phyloP scores from a whole-genome alignment of 495 filamentous ascomycete species.

The Penicillium herquei region DNA sequence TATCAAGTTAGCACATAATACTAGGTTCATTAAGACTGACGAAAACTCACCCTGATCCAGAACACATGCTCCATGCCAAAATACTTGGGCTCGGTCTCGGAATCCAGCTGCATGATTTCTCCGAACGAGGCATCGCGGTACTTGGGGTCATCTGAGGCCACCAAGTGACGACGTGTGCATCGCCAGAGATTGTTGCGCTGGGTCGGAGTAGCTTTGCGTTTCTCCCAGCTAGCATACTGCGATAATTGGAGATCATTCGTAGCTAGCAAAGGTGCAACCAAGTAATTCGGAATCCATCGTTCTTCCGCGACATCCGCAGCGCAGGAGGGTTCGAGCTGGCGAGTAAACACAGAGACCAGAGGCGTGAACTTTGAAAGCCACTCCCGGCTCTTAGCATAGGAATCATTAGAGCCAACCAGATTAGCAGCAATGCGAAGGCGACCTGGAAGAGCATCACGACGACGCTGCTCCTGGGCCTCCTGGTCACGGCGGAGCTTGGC shows the following conservation, averaged over 20 bases:
- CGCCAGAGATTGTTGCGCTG: constrained; percentile 55
- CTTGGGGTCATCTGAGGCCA: constrained; percentile 42
- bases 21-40: neutral
- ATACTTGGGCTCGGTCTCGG: constrained; percentile 51
- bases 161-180: constrained; percentile 50
- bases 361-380: constrained; percentile 54
- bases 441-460: constrained; percentile 56
- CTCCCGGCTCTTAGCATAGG: constrained; percentile 40
- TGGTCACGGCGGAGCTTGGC: constrained; percentile 48
- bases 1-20: constrained; percentile 3
- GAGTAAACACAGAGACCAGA: constrained; percentile 47
- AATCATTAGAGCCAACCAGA: constrained; percentile 47
- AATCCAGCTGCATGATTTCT: constrained; percentile 45
- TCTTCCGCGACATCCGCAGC: constrained; percentile 48
- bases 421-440: constrained; percentile 49
- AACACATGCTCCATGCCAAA: constrained; percentile 63
- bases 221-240: constrained; percentile 71
- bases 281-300: constrained; percentile 74
- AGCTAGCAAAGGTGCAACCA: constrained; percentile 71
- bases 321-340: constrained; percentile 47
- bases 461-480: constrained; percentile 55
- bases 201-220: constrained; percentile 43
- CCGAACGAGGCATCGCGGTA: constrained; percentile 38
- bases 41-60: constrained; percentile 65
- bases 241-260: constrained; percentile 73